These are phyloP conservation scores for Dicorynia guianensis DNA, from an alignment of 306 rosid genomes.

Conservation along the genomic window DNA sequence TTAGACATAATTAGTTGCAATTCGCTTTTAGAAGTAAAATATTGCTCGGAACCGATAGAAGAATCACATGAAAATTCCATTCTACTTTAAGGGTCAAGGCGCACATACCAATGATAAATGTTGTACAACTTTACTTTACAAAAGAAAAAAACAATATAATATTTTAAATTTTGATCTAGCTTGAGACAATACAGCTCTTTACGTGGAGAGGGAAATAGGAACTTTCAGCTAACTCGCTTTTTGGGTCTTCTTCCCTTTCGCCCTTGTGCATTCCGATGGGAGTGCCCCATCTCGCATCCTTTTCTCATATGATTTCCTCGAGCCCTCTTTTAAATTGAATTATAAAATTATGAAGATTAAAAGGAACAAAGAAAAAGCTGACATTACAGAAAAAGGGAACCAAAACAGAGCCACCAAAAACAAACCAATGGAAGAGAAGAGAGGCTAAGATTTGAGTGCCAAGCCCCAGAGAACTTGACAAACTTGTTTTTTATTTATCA, in stretches of 20 bases:
- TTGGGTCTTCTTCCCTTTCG: constrained; percentile 11
- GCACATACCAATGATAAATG: constrained; percentile 39
- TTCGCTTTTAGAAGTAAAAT: too few species aligned
- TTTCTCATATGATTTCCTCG: constrained; percentile 39
- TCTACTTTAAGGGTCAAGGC: not conserved
- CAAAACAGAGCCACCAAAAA: constrained; percentile 40
- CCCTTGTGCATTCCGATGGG: constrained; percentile 35
- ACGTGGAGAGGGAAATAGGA: constrained; percentile 53
- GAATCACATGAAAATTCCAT: constrained; percentile 9
- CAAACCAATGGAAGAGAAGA: constrained; percentile 25
- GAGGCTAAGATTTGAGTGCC: not conserved
- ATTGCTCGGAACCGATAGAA: not conserved
- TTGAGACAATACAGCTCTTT: constrained; percentile 43
- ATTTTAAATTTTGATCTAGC: constrained; percentile 26
- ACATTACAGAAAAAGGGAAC: not conserved
- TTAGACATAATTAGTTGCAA: too few species aligned
- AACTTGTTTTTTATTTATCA: constrained; percentile 47
- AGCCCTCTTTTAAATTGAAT: constrained; percentile 39
- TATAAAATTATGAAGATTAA: constrained; percentile 26
- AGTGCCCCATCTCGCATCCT: constrained; percentile 20
- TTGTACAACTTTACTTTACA: constrained; percentile 34
- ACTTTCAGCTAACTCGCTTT: constrained; percentile 34
- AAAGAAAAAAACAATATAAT: constrained; percentile 41
- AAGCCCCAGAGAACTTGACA: constrained; percentile 37
- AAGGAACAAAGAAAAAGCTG: constrained; percentile 16